These are phyloP conservation scores for Blepharisma japonicum DNA, from an alignment of 73 alveolate species.

Conservation along the genomic window DNA sequence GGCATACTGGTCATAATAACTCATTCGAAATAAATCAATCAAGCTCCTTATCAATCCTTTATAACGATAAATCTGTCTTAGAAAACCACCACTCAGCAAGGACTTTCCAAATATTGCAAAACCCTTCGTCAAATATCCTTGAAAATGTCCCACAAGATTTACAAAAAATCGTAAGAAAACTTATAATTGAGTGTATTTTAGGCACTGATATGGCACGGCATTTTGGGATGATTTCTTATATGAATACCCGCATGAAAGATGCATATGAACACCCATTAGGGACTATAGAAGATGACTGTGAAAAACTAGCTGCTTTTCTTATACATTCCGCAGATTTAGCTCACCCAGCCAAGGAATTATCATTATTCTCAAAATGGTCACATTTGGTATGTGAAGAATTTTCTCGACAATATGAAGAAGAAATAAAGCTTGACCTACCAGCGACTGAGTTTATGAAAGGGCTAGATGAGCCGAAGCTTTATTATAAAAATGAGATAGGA, in stretches of 20 bases:
- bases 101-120: constrained; percentile 56
- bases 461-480: constrained; percentile 1
- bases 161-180: constrained; percentile 60
- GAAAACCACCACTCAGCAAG: constrained; percentile 79
- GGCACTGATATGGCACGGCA: constrained; percentile 91
- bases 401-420: constrained; percentile 19
- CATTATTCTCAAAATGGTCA: not conserved
- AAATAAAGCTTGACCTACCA: not conserved
- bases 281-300: not conserved
- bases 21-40: constrained; percentile 54
- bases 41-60: constrained; percentile 61
- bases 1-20: constrained; percentile 82
- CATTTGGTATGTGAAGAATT: constrained; percentile 12
- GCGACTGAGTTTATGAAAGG: not conserved
- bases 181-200: constrained; percentile 67
- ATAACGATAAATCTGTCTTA: constrained; percentile 77
- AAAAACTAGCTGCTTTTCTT: not conserved
- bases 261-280: not conserved
- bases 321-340: constrained; percentile 3
- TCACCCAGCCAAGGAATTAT: not conserved
- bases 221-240: constrained; percentile 36
- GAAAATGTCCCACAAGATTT: constrained; percentile 35
- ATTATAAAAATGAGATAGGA: constrained; percentile 15
- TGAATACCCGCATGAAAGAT: constrained; percentile 2
- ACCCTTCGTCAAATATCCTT: constrained; percentile 38